Base-by-base conservation (phyloP, 2,329 filamentous ascomycete genomes). In the Venturiaceae sp. region DNA sequence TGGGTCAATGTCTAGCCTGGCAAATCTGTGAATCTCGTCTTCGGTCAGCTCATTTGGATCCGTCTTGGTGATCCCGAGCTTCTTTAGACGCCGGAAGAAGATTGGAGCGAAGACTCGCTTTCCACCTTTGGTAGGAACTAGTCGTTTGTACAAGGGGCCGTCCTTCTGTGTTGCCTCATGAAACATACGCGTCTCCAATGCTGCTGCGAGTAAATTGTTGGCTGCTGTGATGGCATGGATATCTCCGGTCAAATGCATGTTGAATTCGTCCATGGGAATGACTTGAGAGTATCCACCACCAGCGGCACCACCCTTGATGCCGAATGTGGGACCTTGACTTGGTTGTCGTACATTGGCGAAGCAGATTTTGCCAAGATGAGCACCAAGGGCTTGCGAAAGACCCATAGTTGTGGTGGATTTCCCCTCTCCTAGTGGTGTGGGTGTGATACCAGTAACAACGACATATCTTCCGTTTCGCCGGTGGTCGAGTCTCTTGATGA, bases 241-340 rank as follows among this genome's bases (percentile, higher is more conserved):
- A 71, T 99, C 94, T 67, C 94, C 94, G 58, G 94, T 99, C 67
- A 99, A 77, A 73, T 99, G 94, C 69, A 99, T 79, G 75, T 99
- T 99, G 80, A 99, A 99, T 74, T 99, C 94, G 67, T 99, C 94
- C 94, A 99, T 99, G 60, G 94, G 94, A 67, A 99, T 97, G 69
- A 99, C 94, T 73, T 99, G 94, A 72, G 90, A 96, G 83, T 97
- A 99, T 39, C 94, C 94, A 72, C 94, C 94, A 67, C 94, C 94
- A 59, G 94, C 94, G 60, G 94, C 94, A 67, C 94, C 94, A 62
- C 94, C 94, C 80, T 99, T 99, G 81, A 99, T 97, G 68, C 94
- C 94, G 71, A 99, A 99, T 0, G 94, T 99, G 58, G 94, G 94
- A 4, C 94, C 94, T 77, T 97, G 94, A 67, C 90, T 96, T 55